These are phyloP conservation scores for Zizania latifolia DNA, from an alignment of 176 grass and related monocot genomes.

Conservation along the genomic window DNA sequence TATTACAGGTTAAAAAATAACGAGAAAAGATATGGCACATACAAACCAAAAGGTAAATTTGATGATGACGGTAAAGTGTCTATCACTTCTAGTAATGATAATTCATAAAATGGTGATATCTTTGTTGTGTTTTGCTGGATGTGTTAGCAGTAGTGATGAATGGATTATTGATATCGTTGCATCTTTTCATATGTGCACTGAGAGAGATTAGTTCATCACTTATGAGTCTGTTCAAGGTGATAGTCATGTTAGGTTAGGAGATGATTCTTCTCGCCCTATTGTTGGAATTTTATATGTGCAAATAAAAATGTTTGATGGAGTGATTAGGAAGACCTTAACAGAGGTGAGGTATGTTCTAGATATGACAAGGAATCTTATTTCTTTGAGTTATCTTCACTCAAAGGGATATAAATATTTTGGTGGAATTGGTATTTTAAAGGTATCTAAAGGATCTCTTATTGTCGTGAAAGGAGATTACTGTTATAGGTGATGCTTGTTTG, in stretches of 20 bases:
- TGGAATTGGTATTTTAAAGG: neutral
- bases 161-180: too few species aligned
- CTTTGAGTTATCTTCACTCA: slow-evolving; percentile 6
- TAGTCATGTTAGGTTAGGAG: neutral
- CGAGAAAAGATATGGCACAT: too few species aligned
- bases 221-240: neutral
- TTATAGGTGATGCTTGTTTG: neutral
- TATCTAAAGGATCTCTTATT: neutral
- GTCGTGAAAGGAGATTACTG: neutral
- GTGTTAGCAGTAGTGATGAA: too few species aligned
- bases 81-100: neutral
- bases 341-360: neutral
- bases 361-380: slow-evolving; percentile 6
- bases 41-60: too few species aligned
- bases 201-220: neutral
- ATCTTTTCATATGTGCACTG: neutral
- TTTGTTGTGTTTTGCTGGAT: too few species aligned
- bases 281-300: neutral
- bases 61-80: neutral
- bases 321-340: neutral
- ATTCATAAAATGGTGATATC: too few species aligned
- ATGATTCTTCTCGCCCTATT: neutral
- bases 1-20: neutral
- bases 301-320: slow-evolving; percentile 3
- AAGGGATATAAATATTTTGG: neutral